A percentile compares a stretch with the other conserved stretches of the same genome.
These are phyloP conservation scores for Capronia coronata DNA, from an alignment of 2,329 filamentous ascomycete species.

Conservation along the genomic window DNA sequence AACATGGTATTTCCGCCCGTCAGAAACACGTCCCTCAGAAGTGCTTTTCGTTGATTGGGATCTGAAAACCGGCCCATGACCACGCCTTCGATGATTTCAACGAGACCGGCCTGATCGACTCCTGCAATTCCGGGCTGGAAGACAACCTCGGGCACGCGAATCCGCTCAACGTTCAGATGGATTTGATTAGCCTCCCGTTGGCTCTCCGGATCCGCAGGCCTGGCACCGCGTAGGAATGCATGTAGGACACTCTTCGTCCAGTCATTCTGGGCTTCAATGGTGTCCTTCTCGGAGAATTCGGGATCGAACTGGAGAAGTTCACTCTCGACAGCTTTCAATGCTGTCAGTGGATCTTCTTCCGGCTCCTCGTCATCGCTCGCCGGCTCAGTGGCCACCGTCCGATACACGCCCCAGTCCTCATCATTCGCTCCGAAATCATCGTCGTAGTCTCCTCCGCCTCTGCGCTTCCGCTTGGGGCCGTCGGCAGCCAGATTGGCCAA, in stretches of 20 bases:
- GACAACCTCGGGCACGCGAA: slow-evolving; percentile 85
- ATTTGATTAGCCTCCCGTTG: slow-evolving; percentile 79
- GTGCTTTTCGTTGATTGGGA: slow-evolving; percentile 54
- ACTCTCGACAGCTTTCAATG: slow-evolving; percentile 69
- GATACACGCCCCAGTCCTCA: slow-evolving; percentile 96
- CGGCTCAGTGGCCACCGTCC: slow-evolving; percentile 79
- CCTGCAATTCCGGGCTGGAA: slow-evolving; percentile 91
- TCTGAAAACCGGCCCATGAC: slow-evolving; percentile 69
- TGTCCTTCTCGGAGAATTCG: slow-evolving; percentile 84
- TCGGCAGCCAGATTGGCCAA: slow-evolving; percentile 94
- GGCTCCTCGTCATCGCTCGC: slow-evolving; percentile 77
- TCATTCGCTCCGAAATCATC: slow-evolving; percentile 96
- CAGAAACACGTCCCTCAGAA: slow-evolving; percentile 81
- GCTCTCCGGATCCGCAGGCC: slow-evolving; percentile 73
- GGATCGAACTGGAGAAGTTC: slow-evolving; percentile 83
- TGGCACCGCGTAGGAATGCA: slow-evolving; percentile 80
- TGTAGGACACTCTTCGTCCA: slow-evolving; percentile 91
- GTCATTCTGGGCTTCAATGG: slow-evolving; percentile 83
- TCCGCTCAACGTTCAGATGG: slow-evolving; percentile 93
- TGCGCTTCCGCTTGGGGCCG: slow-evolving; percentile 72
- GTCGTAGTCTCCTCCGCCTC: slow-evolving; percentile 76
- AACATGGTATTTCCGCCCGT: slow-evolving; percentile 92
- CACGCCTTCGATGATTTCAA: slow-evolving; percentile 88
- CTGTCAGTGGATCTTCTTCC: slow-evolving; percentile 74
- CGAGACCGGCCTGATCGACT: slow-evolving; percentile 83